Percentiles rank a stretch among this genome's conserved stretches.
Evolutionary conservation across 2,329 filamentous ascomycete genomes (phyloP).

Genomic region (Arthrobotrys sinensis): DNA sequence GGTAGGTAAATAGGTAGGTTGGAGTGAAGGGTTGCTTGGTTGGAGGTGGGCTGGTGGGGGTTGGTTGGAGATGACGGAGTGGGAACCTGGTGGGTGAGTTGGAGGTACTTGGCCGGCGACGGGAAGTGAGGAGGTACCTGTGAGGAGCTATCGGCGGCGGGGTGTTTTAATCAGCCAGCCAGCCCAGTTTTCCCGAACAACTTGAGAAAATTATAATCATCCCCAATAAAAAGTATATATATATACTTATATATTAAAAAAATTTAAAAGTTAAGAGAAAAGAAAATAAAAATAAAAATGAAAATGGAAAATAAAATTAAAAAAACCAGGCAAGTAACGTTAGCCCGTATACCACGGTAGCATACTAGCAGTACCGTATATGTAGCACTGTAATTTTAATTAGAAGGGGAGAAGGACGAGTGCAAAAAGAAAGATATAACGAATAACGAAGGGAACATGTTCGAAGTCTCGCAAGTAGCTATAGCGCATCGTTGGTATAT

Average conservation of each 20-base stretch:
- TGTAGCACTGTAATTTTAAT: no score
- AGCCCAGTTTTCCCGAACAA: conserved; percentile 1
- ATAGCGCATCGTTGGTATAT: not conserved
- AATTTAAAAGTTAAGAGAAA: not conserved
- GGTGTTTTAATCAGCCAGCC: conserved; percentile 20
- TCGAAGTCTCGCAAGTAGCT: not conserved
- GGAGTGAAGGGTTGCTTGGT: not conserved
- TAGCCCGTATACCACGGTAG: no score
- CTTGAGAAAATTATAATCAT: conserved; percentile 9
- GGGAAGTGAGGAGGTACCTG: conserved; percentile 19
- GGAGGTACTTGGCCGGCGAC: conserved; percentile 4
- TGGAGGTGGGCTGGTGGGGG: conserved; percentile 33
- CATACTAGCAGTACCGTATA: no score
- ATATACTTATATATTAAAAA: conserved; percentile 1
- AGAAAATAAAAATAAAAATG: no score
- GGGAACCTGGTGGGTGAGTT: conserved; percentile 7
- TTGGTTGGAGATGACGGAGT: conserved; percentile 26
- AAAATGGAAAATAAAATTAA: not conserved
- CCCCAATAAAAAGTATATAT: not conserved
- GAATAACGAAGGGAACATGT: no score
- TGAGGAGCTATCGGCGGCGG: conserved; percentile 18
- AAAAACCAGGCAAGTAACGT: not conserved
- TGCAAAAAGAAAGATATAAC: no score
- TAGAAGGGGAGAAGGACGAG: no score
- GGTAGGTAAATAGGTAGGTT: not conserved